A percentile compares a stretch with the other conserved stretches of the same genome.
Evolutionary conservation across 2,329 filamentous ascomycete species (phyloP).

Genomic region (Aspergillus neoniger): DNA sequence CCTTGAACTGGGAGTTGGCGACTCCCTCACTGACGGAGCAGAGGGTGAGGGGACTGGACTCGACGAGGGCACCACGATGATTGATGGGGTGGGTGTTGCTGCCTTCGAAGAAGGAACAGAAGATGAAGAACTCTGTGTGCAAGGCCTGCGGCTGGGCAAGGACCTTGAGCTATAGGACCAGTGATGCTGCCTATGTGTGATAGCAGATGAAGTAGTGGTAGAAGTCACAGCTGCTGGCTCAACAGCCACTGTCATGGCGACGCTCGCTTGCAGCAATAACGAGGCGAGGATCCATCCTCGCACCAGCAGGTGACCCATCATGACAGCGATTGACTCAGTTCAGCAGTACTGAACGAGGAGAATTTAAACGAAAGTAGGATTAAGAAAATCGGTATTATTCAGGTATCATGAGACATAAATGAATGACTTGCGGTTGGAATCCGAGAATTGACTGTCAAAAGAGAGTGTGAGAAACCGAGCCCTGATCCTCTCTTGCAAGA

Average conservation of each 20-base stretch:
- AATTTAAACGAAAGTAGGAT: too few species aligned
- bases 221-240: not conserved
- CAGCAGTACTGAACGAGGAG: too few species aligned
- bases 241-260: not conserved
- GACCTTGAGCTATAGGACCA: constrained; percentile 3
- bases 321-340: not conserved
- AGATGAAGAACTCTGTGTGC: not conserved
- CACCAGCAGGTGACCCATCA: not conserved
- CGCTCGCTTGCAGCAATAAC: not conserved
- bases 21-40: not conserved
- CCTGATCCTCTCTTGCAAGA: not conserved
- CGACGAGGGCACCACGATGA: not conserved
- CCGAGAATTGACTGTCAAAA: too few species aligned
- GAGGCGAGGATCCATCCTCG: constrained; percentile 3
- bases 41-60: not conserved
- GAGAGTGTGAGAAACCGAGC: not conserved
- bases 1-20: not conserved
- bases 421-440: not conserved
- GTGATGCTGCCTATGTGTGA: not conserved
- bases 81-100: not conserved
- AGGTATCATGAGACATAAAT: not conserved
- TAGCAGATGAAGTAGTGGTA: not conserved
- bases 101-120: not conserved
- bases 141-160: not conserved
- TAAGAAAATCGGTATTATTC: not conserved